Evolutionary conservation across 2,329 filamentous ascomycete species (phyloP), one percentile per base, ranked within the genome.

Genomic region (Elsinoe fawcettii): DNA sequence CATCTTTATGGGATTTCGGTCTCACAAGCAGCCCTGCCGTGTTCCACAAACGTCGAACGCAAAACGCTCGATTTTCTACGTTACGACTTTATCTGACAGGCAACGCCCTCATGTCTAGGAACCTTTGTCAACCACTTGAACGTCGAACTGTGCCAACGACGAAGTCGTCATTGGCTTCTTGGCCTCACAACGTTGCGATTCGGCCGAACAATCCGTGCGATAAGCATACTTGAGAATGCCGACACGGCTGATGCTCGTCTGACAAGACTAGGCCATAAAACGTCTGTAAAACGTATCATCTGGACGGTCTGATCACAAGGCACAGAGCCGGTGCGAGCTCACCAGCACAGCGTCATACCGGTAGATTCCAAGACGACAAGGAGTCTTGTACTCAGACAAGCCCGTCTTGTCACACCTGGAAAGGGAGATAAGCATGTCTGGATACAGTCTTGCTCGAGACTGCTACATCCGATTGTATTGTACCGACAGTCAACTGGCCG

Each of bases 41-140:
- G 49, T 53, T 53, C 49, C 49, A 53, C 49, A 37, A 53, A 53
- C 49, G 49, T 36, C 49, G 18, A 53, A 53, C 49, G 49, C 16
- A 53, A 22, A 12, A 22, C 49, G 49, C 49, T 53, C 23, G 25
- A 39, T 23, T 39, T 39, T 53, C 49, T 53, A 14, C 49, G 49
- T 53, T 53, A 53, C 18, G 49, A 53, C 49, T 53, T 39, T 53
- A 53, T 53, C 32, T 53, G 49, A 53, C 49, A 53, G 32, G 49
- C 25, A 53, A 53, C 49, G 49, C 49, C 34, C n/a, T 22, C 30
- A 25, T 53, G 49, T 39, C 32, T 39, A 18, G 14, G 20, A 37
- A 53, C 39, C 7, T 32, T 39, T 53, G 32, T 18, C 14, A 53
- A 25, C 11, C 27, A 7, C 20, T 14, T n/a, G 47, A 51, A 53